These are phyloP conservation scores for Beauveria bassiana DNA, from an alignment of 2,329 filamentous ascomycete genomes.

Conservation along the genomic window DNA sequence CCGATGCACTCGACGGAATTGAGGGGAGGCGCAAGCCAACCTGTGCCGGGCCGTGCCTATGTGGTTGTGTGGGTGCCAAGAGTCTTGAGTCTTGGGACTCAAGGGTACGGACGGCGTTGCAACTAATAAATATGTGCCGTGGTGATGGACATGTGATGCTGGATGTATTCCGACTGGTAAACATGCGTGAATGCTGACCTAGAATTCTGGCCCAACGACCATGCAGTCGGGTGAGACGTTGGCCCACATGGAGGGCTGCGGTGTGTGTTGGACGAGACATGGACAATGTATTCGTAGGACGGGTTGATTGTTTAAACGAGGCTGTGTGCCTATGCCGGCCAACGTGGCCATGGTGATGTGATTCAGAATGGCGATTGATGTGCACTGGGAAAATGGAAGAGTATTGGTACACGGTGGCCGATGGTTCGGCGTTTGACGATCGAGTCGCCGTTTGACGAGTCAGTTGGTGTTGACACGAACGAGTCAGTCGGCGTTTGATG, in stretches of 20 bases:
- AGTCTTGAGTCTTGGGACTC: not conserved
- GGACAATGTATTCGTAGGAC: not conserved
- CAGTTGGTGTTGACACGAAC: too few species aligned
- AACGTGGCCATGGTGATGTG: too few species aligned
- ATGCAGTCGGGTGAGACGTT: not conserved
- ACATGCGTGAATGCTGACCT: not conserved
- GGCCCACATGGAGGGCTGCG: not conserved
- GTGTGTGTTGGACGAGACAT: not conserved
- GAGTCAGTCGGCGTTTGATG: too few species aligned
- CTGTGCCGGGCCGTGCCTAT: too few species aligned
- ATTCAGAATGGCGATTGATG: too few species aligned
- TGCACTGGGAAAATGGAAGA: too few species aligned
- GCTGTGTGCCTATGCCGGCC: too few species aligned
- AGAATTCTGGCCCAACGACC: not conserved
- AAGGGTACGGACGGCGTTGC: not conserved
- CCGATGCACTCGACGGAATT: not conserved
- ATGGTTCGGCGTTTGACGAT: too few species aligned
- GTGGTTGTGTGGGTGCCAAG: not conserved
- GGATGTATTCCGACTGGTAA: not conserved
- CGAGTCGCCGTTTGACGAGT: too few species aligned
- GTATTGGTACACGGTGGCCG: too few species aligned
- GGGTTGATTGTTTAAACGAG: too few species aligned
- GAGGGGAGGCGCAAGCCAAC: not conserved
- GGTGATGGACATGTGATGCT: not conserved
- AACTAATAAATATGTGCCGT: not conserved